These are phyloP conservation scores for Crithidia acanthocephali DNA, from an alignment of 208 protist genomes.

Conservation along the genomic window DNA sequence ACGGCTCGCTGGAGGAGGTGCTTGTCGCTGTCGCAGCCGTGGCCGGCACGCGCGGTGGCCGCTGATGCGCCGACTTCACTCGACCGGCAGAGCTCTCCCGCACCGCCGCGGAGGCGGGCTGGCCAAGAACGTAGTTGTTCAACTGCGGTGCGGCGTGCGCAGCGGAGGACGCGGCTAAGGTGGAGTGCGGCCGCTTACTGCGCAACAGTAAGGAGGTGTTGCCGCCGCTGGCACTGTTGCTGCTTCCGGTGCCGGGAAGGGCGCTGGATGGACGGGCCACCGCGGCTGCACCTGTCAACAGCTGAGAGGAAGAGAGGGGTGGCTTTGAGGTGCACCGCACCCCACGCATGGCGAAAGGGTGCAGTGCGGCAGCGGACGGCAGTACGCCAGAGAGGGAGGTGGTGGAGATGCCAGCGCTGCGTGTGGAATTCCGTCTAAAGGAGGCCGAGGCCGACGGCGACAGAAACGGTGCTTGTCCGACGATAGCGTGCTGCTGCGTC, in stretches of 20 bases:
- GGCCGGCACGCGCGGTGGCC: slow-evolving; percentile 8
- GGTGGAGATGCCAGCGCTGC: not conserved
- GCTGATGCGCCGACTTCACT: not conserved
- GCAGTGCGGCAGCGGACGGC: slow-evolving; percentile 1
- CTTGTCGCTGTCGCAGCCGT: not conserved
- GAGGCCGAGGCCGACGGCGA: not conserved
- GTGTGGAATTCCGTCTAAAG: not conserved
- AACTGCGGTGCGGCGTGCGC: slow-evolving; percentile 7
- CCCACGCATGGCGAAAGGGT: slow-evolving; percentile 2
- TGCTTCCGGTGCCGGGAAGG: not conserved
- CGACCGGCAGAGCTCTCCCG: not conserved
- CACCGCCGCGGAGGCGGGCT: not conserved
- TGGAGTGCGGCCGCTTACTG: not conserved
- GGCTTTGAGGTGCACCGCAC: not conserved
- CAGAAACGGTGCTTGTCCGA: not conserved
- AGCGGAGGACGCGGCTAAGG: not conserved
- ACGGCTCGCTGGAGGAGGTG: too few species aligned
- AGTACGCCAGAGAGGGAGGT: not conserved
- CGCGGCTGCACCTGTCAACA: not conserved
- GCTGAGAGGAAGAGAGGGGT: not conserved
- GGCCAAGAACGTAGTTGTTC: slow-evolving; percentile 33
- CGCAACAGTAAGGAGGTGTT: not conserved
- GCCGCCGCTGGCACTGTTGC: not conserved
- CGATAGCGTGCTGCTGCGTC: not conserved
- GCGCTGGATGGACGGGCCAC: not conserved